Percentiles rank a stretch among this genome's conserved stretches.
These are phyloP conservation scores for Elaphomyces granulatus DNA, from an alignment of 495 filamentous ascomycete species.

Conservation along the genomic window DNA sequence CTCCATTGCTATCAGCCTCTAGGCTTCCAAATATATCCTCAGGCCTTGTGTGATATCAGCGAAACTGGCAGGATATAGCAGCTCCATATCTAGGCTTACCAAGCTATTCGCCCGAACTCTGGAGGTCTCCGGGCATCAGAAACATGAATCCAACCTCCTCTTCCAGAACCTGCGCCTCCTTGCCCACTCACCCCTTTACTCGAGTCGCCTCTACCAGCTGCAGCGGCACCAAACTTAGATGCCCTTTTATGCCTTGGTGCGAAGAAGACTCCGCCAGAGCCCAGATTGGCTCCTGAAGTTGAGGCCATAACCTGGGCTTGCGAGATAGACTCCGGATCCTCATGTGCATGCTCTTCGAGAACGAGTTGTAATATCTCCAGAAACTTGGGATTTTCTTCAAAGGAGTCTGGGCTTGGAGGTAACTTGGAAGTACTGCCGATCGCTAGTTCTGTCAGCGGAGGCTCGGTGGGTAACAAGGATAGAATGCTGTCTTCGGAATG, in stretches of 20 bases:
- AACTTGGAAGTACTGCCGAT: constrained; percentile 60
- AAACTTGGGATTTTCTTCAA: constrained; percentile 67
- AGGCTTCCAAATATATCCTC: constrained; percentile 94
- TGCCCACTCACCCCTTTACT: constrained; percentile 67
- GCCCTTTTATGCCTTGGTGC: constrained; percentile 26
- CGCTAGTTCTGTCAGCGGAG: constrained; percentile 51
- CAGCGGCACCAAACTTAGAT: constrained; percentile 21
- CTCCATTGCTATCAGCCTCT: constrained; percentile 62
- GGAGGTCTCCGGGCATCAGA: constrained; percentile 71
- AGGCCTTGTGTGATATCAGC: constrained; percentile 29
- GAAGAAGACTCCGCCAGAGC: constrained; percentile 50
- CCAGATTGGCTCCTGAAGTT: constrained; percentile 55
- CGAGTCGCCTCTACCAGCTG: too few relatives aligned
- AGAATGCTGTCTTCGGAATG: constrained; percentile 41
- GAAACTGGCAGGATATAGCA: background rate
- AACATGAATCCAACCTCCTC: constrained; percentile 83
- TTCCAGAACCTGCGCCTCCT: constrained; percentile 69
- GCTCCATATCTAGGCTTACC: constrained; percentile 30
- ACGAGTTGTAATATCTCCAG: constrained; percentile 62
- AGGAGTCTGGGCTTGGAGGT: constrained; percentile 62
- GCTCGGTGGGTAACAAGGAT: constrained; percentile 58
- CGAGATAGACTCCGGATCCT: constrained; percentile 56
- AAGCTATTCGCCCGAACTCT: constrained; percentile 81
- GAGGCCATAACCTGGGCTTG: constrained; percentile 73
- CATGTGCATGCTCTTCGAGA: constrained; percentile 48